Conservation (phyloP, 2,329 filamentous ascomycete genomes). For the Aureobasidium vineae region DNA sequence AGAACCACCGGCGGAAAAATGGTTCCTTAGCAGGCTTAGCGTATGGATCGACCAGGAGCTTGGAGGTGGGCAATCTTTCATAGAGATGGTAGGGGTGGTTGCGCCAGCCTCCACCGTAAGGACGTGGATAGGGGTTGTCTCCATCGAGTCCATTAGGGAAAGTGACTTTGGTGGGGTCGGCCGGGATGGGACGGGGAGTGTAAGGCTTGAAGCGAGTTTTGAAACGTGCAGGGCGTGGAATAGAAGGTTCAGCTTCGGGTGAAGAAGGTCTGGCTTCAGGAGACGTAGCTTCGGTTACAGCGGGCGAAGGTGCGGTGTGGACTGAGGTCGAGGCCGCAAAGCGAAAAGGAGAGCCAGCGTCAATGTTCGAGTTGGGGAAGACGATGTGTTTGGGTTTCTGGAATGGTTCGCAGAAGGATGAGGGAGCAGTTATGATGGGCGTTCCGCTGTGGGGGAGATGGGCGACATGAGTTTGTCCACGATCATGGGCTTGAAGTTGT, state of each 20-base stretch:
- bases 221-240: background rate
- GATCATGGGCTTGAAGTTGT: background rate
- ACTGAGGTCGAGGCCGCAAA: background rate
- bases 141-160: background rate
- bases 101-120: conserved; percentile 1
- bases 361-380: no score
- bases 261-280: background rate
- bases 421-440: background rate
- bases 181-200: background rate
- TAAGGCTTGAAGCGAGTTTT: background rate
- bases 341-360: background rate
- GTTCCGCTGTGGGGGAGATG: background rate
- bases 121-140: background rate
- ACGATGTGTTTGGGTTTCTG: background rate
- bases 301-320: background rate
- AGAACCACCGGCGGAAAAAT: no score
- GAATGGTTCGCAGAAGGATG: background rate
- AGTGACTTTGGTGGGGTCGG: background rate
- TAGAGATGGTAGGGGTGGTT: conserved; percentile 1
- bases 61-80: background rate
- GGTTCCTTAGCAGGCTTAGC: background rate
- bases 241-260: background rate
- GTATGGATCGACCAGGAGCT: background rate
- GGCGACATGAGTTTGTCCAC: background rate
- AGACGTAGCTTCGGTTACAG: background rate